Evolutionary conservation across 768 basidiomycete species (phyloP).

Genomic region (Tricholoma saponaceum): DNA sequence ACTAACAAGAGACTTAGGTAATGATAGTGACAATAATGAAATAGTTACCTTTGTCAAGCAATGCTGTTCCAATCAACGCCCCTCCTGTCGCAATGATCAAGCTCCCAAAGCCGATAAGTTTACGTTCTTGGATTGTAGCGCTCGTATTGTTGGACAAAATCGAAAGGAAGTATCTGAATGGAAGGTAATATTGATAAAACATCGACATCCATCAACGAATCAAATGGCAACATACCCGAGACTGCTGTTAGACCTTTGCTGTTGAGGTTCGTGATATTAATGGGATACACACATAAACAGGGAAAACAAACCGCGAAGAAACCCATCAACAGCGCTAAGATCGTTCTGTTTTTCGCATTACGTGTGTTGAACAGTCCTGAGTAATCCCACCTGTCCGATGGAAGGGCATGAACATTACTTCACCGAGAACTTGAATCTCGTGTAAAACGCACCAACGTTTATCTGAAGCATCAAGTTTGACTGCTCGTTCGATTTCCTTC

Average conservation of each 20-base stretch:
- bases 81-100: conserved; percentile 37
- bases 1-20: conserved; percentile 18
- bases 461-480: conserved; percentile 47
- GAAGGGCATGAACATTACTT: neutral
- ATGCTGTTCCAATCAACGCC: conserved; percentile 35
- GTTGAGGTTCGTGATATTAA: neutral
- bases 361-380: conserved; percentile 43
- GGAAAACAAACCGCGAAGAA: conserved; percentile 41
- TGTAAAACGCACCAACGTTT: conserved; percentile 44
- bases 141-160: conserved; percentile 38
- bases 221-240: conserved; percentile 32
- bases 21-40: neutral
- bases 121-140: conserved; percentile 33
- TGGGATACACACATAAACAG: neutral
- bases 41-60: conserved; percentile 34
- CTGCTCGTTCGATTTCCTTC: conserved; percentile 47
- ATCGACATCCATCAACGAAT: neutral
- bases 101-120: conserved; percentile 40
- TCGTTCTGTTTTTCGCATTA: conserved; percentile 38
- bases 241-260: conserved; percentile 55
- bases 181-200: neutral
- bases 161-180: conserved; percentile 36
- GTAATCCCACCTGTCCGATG: conserved; percentile 41
- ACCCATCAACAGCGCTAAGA: conserved; percentile 49
- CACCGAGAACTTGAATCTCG: neutral